Evolutionary conservation across 768 basidiomycete genomes (phyloP), one percentile per base, ranked within the genome.

Genomic region (Termitomyces sp.): DNA sequence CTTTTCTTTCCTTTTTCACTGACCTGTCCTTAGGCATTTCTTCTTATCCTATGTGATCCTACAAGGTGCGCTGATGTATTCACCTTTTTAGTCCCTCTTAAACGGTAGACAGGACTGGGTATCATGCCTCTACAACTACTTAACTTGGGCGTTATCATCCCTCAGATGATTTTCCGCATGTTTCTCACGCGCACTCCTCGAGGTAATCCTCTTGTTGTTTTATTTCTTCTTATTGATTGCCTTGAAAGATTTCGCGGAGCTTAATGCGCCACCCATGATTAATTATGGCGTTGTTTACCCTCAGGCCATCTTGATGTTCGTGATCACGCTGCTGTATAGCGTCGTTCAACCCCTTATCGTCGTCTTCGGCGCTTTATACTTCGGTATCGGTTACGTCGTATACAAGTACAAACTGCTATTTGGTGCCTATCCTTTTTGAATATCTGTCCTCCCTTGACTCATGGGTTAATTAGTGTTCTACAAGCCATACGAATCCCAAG

Each of bases 401-500:
- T 98, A 98, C 82, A 99, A 99, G 77, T 97, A 98, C 76, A 96
- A 97, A 65, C 79, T 98, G 4, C 77, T 98, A 0, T 97, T 96
- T 64, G 93, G 95, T 95, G 57, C 56, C 90, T 72, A 9, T 29
- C 8, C 42, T 27, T 48, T 41, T 47, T 36, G 26, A 27, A 14
- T 31, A 20, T 51, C 50, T 36, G 44, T 32, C 16, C 26, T 13
- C 37, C 43, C 48, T 4, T 53, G 16, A 47, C 59, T 58, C 48
- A 47, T 42, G 20, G 42, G 18, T 43, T 36, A 14, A 31, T 26
- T 54, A 97, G 94, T 98, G 20, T 98, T 96, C 77, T 97, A 97
- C 77, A 98, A 98, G 67, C 96, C 97, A 0, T 98, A 98, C 71
- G 95, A 98, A 73, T 93, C 91, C 2, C 90, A 90, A 64, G 97